A percentile compares a stretch with the other conserved stretches of the same genome.
Evolutionary conservation across 164 flowering plant genomes (phyloP).

Genomic region (Vitis cinerea): DNA sequence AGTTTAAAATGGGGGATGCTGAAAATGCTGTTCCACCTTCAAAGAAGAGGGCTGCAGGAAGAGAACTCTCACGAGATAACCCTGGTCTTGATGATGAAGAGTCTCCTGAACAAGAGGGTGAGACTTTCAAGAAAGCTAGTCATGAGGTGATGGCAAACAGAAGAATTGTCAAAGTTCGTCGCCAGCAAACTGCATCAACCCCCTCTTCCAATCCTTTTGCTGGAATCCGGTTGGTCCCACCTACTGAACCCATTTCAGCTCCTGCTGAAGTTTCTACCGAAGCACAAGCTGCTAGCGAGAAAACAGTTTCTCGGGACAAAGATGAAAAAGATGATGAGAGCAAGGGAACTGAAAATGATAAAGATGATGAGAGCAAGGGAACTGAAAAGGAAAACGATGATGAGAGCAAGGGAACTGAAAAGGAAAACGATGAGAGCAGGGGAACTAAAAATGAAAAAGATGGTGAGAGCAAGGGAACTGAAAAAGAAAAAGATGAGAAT

Average conservation of each 20-base stretch:
- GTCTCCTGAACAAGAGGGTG: constrained; percentile 56
- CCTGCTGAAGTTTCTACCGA: constrained; percentile 24
- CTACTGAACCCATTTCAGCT: constrained; percentile 23
- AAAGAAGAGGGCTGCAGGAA: constrained; percentile 89
- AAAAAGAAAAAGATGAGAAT: constrained; percentile 23
- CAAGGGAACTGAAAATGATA: constrained; percentile 22
- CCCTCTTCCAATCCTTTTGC: constrained; percentile 88
- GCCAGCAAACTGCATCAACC: constrained; percentile 43
- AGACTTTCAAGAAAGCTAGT: constrained; percentile 85
- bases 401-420: constrained; percentile 16
- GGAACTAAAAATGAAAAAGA: constrained; percentile 11
- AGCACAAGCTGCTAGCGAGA: constrained; percentile 22
- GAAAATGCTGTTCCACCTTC: constrained; percentile 63
- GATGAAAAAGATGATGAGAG: constrained; percentile 21
- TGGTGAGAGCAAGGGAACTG: constrained; percentile 11
- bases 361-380: constrained; percentile 6
- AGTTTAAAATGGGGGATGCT: constrained; percentile 58
- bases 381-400: constrained; percentile 20
- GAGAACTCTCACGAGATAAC: constrained; percentile 74
- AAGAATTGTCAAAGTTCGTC: constrained; percentile 89
- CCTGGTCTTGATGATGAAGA: constrained; percentile 84
- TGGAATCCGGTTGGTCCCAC: constrained; percentile 56
- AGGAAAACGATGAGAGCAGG: constrained; percentile 16
- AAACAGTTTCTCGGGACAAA: constrained; percentile 21
- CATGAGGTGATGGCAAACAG: constrained; percentile 85